Conservation (phyloP, 2,329 filamentous ascomycete species). For the Talaromyces sp. region DNA sequence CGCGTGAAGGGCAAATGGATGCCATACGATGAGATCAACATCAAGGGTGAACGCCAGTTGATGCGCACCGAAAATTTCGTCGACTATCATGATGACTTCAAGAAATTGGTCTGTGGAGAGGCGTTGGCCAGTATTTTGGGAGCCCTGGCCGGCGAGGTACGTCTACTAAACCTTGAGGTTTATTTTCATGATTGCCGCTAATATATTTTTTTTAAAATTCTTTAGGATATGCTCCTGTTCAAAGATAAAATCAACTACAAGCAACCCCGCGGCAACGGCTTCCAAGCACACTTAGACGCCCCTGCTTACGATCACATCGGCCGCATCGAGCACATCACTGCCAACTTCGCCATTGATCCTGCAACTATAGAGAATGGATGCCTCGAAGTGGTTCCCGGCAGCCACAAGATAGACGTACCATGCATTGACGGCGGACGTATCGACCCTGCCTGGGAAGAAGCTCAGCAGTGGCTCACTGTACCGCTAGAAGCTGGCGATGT, state of each 20-base stretch:
- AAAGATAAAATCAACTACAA: conserved; percentile 41
- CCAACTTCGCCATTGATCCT: conserved; percentile 33
- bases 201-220: background rate
- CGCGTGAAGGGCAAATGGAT: conserved; percentile 33
- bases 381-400: conserved; percentile 34
- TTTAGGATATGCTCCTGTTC: conserved; percentile 34
- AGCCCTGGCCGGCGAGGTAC: conserved; percentile 28
- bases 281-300: conserved; percentile 34
- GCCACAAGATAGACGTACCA: conserved; percentile 34
- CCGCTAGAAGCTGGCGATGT: conserved; percentile 31
- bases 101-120: conserved; percentile 27
- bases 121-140: conserved; percentile 28
- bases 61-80: conserved; percentile 36
- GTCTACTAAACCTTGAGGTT: background rate
- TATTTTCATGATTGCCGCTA: background rate
- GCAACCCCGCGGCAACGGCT: conserved; percentile 32
- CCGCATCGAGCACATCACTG: conserved; percentile 35
- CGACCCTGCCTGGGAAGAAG: conserved; percentile 28
- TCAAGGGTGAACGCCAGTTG: conserved; percentile 30
- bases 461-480: conserved; percentile 31
- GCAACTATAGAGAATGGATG: conserved; percentile 33
- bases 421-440: conserved; percentile 32
- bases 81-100: conserved; percentile 29
- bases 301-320: conserved; percentile 37
- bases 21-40: conserved; percentile 34